Conservation (phyloP, 2,329 filamentous ascomycete species). For the Fusarium haematococcum region DNA sequence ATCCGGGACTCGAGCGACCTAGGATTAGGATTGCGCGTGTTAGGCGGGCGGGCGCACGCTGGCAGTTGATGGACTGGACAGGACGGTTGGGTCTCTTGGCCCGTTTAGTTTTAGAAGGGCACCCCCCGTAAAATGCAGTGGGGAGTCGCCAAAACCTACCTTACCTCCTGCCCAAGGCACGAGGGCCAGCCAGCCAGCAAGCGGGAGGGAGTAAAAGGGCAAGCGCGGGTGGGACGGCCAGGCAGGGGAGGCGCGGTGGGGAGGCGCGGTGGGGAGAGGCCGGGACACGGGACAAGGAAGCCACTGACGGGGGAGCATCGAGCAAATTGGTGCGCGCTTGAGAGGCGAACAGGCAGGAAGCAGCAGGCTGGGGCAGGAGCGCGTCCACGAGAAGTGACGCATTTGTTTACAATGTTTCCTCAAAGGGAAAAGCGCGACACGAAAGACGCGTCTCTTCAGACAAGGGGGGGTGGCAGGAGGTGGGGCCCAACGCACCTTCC, state of each 20-base stretch:
- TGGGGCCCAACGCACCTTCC: conserved; percentile 27
- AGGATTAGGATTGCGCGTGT: conserved; percentile 39
- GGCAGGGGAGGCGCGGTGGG: conserved; percentile 12
- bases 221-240: conserved; percentile 20
- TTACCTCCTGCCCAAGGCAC: neutral
- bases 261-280: conserved; percentile 8
- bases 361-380: conserved; percentile 29
- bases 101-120: conserved; percentile 8
- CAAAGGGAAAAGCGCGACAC: conserved; percentile 46
- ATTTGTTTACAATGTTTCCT: conserved; percentile 54
- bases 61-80: conserved; percentile 18
- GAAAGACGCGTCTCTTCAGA: conserved; percentile 49
- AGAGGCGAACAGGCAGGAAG: conserved; percentile 14
- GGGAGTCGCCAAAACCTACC: conserved; percentile 21
- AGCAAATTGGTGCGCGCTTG: conserved; percentile 24
- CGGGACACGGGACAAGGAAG: conserved; percentile 21
- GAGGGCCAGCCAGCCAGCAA: neutral
- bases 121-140: conserved; percentile 30
- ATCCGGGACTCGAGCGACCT: conserved; percentile 5
- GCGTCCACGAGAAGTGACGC: conserved; percentile 46
- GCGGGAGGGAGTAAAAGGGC: conserved; percentile 10
- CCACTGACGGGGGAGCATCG: conserved; percentile 9
- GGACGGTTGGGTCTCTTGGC: conserved; percentile 11
- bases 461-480: conserved; percentile 35
- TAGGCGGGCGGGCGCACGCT: conserved; percentile 27